These are phyloP conservation scores for Axilococcus clingmanii DNA, from an alignment of 139 green algal genomes.

Conservation along the genomic window DNA sequence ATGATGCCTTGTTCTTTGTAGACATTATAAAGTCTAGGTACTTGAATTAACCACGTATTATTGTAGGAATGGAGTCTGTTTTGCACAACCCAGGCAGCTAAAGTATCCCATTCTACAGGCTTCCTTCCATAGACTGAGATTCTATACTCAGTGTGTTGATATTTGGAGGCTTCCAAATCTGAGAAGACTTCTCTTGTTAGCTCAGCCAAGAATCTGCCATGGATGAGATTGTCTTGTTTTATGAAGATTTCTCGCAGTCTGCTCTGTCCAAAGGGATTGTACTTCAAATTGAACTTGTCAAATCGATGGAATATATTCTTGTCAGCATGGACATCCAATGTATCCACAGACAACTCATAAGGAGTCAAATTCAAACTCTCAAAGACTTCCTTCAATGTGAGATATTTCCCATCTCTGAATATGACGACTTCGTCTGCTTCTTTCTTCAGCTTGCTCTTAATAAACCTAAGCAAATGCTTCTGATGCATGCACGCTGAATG, in stretches of 20 bases:
- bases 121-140: conserved; percentile 83
- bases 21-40: conserved; percentile 94
- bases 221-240: conserved; percentile 96
- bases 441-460: conserved; percentile 97
- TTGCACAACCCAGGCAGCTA: conserved; percentile 92
- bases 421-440: conserved; percentile 93
- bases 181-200: conserved; percentile 87
- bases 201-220: conserved; percentile 91
- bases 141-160: conserved; percentile 89
- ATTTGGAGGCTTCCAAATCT: conserved; percentile 79
- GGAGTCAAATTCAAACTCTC: conserved; percentile 53
- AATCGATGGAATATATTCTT: conserved; percentile 98
- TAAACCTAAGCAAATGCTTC: conserved; percentile 99
- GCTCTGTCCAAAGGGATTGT: conserved; percentile 97
- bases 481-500: conserved; percentile 99
- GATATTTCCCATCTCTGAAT: conserved; percentile 90
- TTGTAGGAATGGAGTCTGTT: conserved; percentile 92
- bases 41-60: conserved; percentile 96
- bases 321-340: conserved; percentile 97
- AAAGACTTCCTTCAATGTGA: conserved; percentile 87
- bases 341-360: conserved; percentile 98
- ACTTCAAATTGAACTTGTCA: conserved; percentile 97
- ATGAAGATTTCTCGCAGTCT: conserved; percentile 98
- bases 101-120: conserved; percentile 90
- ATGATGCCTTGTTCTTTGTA: conserved; percentile 83